Evolutionary conservation across 176 grass and related monocot genomes (phyloP), one percentile per base, ranked within the genome.

Genomic region (Pontederia crassipes): DNA sequence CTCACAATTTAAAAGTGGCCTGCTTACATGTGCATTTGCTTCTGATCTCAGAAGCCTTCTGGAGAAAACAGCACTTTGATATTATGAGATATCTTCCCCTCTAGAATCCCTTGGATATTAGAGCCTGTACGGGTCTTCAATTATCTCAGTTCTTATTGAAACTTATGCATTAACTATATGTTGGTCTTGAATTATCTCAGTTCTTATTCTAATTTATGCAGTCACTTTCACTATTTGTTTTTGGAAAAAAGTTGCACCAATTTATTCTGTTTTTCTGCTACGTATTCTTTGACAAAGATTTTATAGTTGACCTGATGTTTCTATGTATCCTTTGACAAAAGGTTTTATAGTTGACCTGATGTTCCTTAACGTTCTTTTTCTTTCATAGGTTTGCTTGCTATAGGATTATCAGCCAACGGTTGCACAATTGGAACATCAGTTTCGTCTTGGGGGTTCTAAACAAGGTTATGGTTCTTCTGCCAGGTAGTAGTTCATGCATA

Each of bases 351-450:
- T 24, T 24, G 61, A 35, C 55, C 54, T 58, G 29, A 59, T 12
- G 18, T 49, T 73, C 45, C 26, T 20, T 58, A 28, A 62, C 40
- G 66, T 59, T 78, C 13, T 46, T 11, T 54, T 26, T 65, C 70
- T 64, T 61, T 62, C 63, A 64, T 66, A 47, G 62, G 56, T 12
- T 10, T 4, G 0, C 24, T 45, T 32, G 35, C 65, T 64, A 70
- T 58, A 98, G 87, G 93, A 98, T 83, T 98, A 98, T 63, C 84
- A 98, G 61, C 87, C 84, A 48, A 98, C 92, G 87, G 81, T 92
- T 83, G 93, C 87, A 77, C 87, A 98, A 80, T 77, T 98, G 40
- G 93, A 98, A 61, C 87, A 89, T 51, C 87, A 98, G 48, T 92
- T 98, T 51, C 82, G 74, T 66, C 75, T 89, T 69, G 87, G 87